phyloP scores from a whole-genome alignment of 2,329 filamentous ascomycete species.

The Aspergillus amoenus region DNA sequence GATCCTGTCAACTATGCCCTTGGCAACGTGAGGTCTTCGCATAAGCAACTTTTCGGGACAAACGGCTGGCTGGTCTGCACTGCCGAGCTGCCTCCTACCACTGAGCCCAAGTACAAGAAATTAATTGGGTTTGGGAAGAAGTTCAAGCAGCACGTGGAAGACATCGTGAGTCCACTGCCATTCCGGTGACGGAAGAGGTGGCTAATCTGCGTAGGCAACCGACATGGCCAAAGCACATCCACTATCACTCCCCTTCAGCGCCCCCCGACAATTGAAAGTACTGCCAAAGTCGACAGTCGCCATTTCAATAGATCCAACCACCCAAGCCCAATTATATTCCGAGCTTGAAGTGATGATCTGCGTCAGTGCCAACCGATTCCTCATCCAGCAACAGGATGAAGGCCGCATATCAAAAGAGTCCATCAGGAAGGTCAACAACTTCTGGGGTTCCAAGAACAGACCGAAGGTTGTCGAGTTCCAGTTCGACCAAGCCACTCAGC shows the following conservation, averaged over 20 bases:
- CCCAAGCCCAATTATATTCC: slow-evolving; percentile 46
- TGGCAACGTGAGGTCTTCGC: slow-evolving; percentile 15
- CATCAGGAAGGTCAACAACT: slow-evolving; percentile 37
- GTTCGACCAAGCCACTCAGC: slow-evolving; percentile 54
- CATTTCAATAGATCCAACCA: slow-evolving; percentile 41
- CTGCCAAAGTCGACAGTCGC: slow-evolving; percentile 28
- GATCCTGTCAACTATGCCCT: slow-evolving; percentile 8
- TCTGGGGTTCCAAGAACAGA: slow-evolving; percentile 48
- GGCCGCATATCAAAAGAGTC: slow-evolving; percentile 41
- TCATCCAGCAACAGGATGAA: slow-evolving; percentile 42
- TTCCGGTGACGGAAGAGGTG: neutral
- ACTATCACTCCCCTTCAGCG: slow-evolving; percentile 12
- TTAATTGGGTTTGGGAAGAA: slow-evolving; percentile 39
- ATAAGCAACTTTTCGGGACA: slow-evolving; percentile 45
- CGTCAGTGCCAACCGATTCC: slow-evolving; percentile 45
- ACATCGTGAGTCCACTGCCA: slow-evolving; percentile 29
- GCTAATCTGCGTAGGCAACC: slow-evolving; percentile 22
- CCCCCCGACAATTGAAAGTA: slow-evolving; percentile 13
- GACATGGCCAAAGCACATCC: slow-evolving; percentile 26
- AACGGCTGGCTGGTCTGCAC: slow-evolving; percentile 41
- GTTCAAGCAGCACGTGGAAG: slow-evolving; percentile 39
- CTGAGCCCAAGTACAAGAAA: slow-evolving; percentile 29
- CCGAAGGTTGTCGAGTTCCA: slow-evolving; percentile 52
- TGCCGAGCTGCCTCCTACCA: slow-evolving; percentile 27
- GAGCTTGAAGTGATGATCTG: slow-evolving; percentile 49